Base-by-base conservation (phyloP, 805 yeast species). In the Wickerhamiella kazuoi region DNA sequence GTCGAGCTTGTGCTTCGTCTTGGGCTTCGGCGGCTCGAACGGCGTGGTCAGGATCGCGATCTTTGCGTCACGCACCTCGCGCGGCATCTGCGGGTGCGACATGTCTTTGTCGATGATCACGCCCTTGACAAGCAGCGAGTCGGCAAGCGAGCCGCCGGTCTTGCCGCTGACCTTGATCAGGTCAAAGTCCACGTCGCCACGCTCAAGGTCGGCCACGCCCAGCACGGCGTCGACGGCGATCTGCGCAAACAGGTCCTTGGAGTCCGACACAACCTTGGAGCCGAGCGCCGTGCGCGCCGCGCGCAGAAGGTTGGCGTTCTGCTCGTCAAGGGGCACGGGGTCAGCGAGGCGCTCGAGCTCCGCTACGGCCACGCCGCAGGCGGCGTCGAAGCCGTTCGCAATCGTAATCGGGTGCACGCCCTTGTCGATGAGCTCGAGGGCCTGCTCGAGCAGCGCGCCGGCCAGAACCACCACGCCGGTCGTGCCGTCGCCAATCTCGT, bases 1-100 rank as follows among this genome's bases (percentile, higher is more conserved):
- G 57, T 87, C 94, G 52, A 87, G 69, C 69, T 87, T 87, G 65
- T 87, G 98, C 64, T 90, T 90, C 19, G 99, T 90, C 66, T 90
- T 90, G 50, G 99, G 99, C 64, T 90, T 90, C 52, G 99, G 99
- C 31, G 99, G 99, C 67, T 90, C 99, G 56, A 90, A 90, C 51
- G 99, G 97, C 65, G 97, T 87, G 2, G 99, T 90, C 56, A 90
- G 69, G 48, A 90, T 87, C 36, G 97, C 97, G 44, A 90, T 69
- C 57, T 81, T 83, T 47, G 83, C 93, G 59, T 84, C 79, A 44
- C 66, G 55, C 35, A 87, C 69, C 39, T 60, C 58, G 55, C 82
- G 82, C 38, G 94, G 90, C 98, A 90, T 90, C 62, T 90, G 99
- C 3, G 97, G 95, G 60, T 90, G 98, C 1, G 95, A 83, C 61